Evolutionary conservation across 164 flowering plant species (phyloP).

Genomic region (Annona cherimola): DNA sequence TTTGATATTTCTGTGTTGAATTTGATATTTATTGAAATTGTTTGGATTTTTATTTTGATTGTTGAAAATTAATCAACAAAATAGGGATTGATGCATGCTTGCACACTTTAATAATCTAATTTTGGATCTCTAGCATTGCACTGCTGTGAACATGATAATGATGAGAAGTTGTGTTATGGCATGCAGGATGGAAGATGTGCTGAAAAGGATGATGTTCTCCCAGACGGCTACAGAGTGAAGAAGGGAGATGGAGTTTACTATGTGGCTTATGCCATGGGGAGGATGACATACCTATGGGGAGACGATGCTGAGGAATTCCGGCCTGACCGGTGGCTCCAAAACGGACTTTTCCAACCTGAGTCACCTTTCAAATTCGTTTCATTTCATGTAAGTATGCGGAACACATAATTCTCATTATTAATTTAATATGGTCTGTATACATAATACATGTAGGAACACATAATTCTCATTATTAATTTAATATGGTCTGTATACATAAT

Average conservation of each 20-base stretch:
- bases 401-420: neutral
- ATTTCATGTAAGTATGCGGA: conserved; percentile 45
- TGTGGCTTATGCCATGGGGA: conserved; percentile 69
- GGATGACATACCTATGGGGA: conserved; percentile 75
- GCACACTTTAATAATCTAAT: too few species aligned
- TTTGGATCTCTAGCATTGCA: too few species aligned
- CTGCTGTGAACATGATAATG: too few species aligned
- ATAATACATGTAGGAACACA: neutral
- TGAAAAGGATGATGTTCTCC: conserved; percentile 54
- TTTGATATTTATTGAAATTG: too few species aligned
- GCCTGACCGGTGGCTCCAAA: conserved; percentile 65
- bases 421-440: neutral
- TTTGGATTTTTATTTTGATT: too few species aligned
- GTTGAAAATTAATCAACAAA: too few species aligned
- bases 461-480: neutral
- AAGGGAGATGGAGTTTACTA: conserved; percentile 60
- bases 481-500: neutral
- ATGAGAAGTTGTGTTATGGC: neutral
- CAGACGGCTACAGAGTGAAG: conserved; percentile 59
- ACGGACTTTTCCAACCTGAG: conserved; percentile 58
- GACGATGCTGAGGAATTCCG: conserved; percentile 61
- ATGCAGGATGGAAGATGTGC: conserved; percentile 58
- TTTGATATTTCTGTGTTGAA: too few species aligned
- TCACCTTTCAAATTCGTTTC: conserved; percentile 67
- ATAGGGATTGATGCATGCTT: too few species aligned